Conservation (phyloP, 805 yeast species). For the Priceomyces haplophilus region DNA sequence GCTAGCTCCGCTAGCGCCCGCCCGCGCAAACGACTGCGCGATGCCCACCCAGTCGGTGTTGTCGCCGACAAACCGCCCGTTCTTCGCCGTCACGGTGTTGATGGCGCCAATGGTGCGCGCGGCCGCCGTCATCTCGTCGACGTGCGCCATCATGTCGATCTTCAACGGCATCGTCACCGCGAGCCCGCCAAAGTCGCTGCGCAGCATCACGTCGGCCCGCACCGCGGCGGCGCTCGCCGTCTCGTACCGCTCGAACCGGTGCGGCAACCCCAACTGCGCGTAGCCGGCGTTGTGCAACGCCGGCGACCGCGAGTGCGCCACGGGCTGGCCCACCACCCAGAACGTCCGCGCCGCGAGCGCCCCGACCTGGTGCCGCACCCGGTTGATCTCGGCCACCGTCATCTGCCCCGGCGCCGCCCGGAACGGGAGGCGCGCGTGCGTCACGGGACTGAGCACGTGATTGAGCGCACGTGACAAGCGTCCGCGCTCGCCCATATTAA, state of each 20-base stretch:
- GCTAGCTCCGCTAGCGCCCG: too few relatives aligned
- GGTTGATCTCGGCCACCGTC: constrained; percentile 62
- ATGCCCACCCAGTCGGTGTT: constrained; percentile 98
- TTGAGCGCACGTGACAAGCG: constrained; percentile 78
- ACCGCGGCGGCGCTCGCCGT: constrained; percentile 62
- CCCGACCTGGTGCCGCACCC: constrained; percentile 57
- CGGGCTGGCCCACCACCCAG: constrained; percentile 78
- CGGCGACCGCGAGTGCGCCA: constrained; percentile 88
- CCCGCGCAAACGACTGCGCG: constrained; percentile 56
- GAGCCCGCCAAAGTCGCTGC: constrained; percentile 77
- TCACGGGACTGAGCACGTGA: constrained; percentile 75
- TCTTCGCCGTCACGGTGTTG: constrained; percentile 64
- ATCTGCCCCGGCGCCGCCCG: constrained; percentile 83
- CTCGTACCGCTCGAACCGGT: constrained; percentile 64
- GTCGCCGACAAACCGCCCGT: constrained; percentile 63
- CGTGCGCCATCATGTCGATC: constrained; percentile 67
- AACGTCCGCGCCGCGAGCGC: constrained; percentile 56
- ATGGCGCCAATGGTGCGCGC: constrained; percentile 90
- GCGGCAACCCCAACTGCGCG: constrained; percentile 71
- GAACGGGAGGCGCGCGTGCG: constrained; percentile 63
- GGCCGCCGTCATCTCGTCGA: constrained; percentile 66
- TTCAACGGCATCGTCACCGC: constrained; percentile 95
- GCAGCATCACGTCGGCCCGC: constrained; percentile 45
- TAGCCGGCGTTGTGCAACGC: constrained; percentile 79
- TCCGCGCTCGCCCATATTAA: constrained; percentile 77